These are phyloP conservation scores for Sporothrix globosa DNA, from an alignment of 2,329 filamentous ascomycete genomes.

Conservation along the genomic window DNA sequence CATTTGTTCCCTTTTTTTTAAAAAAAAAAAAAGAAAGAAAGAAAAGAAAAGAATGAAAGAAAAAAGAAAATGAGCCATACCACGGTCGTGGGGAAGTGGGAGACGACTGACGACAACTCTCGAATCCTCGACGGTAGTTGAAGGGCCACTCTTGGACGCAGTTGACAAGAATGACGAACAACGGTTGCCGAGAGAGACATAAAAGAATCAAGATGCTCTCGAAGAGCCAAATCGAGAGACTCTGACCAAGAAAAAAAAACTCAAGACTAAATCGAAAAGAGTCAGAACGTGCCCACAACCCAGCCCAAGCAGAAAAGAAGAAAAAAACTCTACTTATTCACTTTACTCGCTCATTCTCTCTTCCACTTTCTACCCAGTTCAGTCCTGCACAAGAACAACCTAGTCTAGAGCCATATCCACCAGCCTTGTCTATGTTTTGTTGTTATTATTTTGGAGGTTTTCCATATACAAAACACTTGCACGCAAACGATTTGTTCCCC, in stretches of 20 bases:
- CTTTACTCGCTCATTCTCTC: neutral
- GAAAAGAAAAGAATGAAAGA: neutral
- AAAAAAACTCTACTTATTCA: neutral
- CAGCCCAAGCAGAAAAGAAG: neutral
- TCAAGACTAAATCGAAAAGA: neutral
- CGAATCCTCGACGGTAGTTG: conserved; percentile 1
- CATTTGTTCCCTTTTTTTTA: neutral
- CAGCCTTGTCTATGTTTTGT: neutral
- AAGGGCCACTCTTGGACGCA: conserved; percentile 21
- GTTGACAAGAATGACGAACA: conserved; percentile 3
- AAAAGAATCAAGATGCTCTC: conserved; percentile 5
- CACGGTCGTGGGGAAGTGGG: neutral
- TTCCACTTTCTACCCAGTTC: conserved; percentile 7
- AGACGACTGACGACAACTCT: conserved; percentile 17
- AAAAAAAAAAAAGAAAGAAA: neutral
- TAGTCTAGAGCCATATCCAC: conserved; percentile 12
- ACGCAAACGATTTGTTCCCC: neutral
- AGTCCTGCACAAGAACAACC: conserved; percentile 2
- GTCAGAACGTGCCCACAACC: conserved; percentile 8
- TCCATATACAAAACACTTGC: conserved; percentile 6
- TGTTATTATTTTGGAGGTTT: conserved; percentile 2
- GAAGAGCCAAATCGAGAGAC: neutral
- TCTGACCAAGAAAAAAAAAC: neutral
- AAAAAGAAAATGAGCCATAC: neutral
- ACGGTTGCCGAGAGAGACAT: neutral